Evolutionary conservation across 164 flowering plant genomes (phyloP), one percentile per base, ranked within the genome.

Genomic region (Annona squamosa): DNA sequence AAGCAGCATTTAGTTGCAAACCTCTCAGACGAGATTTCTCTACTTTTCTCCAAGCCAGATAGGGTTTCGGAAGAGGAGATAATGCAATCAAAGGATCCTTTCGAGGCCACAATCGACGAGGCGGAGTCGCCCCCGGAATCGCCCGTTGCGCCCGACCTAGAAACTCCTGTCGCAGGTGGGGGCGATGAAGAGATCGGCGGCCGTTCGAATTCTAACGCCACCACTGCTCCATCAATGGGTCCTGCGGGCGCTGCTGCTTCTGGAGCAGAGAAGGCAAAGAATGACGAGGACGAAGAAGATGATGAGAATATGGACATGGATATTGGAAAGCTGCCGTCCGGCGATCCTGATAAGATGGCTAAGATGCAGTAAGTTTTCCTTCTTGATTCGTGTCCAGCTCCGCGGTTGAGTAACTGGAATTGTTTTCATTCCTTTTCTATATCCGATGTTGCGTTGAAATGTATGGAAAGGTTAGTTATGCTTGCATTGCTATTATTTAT

Each of bases 241-340:
- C 9, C 42, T 2, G 66, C 66, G 37, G 26, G 74, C 7, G 79
- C 63, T 7, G 70, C 77, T 3, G 72, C 62, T 44, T 79, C 70
- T n/a, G 71, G 80, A 2, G 61, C 72, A 48, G 82, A 78, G 44
- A 91, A 90, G 78, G 69, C 68, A 56, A 94, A 90, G 77, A 94
- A 91, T 19, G 95, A 91, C 0, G 93, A 92, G 3, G 99, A 94
- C 7, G 98, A 92, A 44, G 99, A 92, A 59, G 98, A 94, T 68
- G 98, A 94, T 75, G 99, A 94, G 70, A 90, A 87, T 75, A 81
- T 91, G 91, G 97, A 94, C n/a, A 88, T 90, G 72, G 95, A 92
- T 83, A 87, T 94, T 46, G 83, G 85, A 46, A 92, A 90, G 81
- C 67, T 87, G 10, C 74, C 86, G 0, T 65, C 93, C 17, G 87